phyloP scores from a whole-genome alignment of 208 protist species.

The Leishmania aethiopica region DNA sequence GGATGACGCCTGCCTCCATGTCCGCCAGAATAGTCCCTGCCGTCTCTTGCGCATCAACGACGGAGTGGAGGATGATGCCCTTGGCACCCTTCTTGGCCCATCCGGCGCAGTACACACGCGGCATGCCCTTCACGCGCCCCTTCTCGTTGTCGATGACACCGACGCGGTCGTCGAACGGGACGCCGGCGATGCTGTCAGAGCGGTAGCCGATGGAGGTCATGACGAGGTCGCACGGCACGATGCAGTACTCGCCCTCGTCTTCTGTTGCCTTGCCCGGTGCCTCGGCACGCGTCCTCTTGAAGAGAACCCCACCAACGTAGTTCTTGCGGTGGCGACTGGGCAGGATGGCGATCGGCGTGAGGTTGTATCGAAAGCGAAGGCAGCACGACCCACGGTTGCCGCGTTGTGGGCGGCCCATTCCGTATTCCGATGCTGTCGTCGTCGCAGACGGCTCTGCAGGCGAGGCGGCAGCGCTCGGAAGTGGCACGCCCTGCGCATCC shows the following conservation, averaged over 20 bases:
- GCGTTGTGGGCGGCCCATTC: not conserved
- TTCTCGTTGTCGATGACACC: slow-evolving; percentile 73
- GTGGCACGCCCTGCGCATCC: slow-evolving; percentile 25
- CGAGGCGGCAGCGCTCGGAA: slow-evolving; percentile 7
- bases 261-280: not conserved
- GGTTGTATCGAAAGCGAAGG: slow-evolving; percentile 73
- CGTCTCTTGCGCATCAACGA: slow-evolving; percentile 84
- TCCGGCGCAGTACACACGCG: slow-evolving; percentile 89
- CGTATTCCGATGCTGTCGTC: not conserved
- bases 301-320: slow-evolving; percentile 77
- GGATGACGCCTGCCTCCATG: slow-evolving; percentile 49
- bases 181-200: slow-evolving; percentile 46
- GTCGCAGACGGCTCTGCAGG: not conserved
- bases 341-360: slow-evolving; percentile 72
- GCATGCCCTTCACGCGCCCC: slow-evolving; percentile 70
- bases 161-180: slow-evolving; percentile 75
- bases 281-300: slow-evolving; percentile 30
- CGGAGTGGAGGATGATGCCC: slow-evolving; percentile 87
- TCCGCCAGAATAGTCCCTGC: slow-evolving; percentile 65
- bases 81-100: slow-evolving; percentile 93
- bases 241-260: slow-evolving; percentile 39
- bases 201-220: slow-evolving; percentile 87
- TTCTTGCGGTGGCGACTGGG: slow-evolving; percentile 42
- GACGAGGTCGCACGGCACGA: slow-evolving; percentile 86
- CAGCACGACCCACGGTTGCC: slow-evolving; percentile 50